phyloP scores from a whole-genome alignment of 306 rosid genomes.

The Adenanthera pavonina region DNA sequence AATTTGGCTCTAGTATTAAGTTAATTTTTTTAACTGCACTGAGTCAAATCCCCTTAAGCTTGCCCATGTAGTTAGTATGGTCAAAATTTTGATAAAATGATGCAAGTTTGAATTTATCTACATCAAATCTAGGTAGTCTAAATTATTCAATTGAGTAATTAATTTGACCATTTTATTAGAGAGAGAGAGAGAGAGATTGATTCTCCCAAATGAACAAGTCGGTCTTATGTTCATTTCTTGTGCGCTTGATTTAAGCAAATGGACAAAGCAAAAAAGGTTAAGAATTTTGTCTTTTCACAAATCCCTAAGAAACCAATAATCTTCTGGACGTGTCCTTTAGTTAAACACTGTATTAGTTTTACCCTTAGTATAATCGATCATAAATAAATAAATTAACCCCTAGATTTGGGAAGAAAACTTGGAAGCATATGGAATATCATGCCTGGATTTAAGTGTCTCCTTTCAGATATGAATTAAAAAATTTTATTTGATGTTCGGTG shows the following conservation, averaged over 20 bases:
- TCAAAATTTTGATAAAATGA: too few species aligned
- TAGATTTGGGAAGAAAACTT: constrained; percentile 31
- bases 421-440: constrained; percentile 26
- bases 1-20: too few species aligned
- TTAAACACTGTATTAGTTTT: background rate
- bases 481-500: constrained; percentile 32
- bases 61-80: too few species aligned
- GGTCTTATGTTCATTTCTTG: background rate
- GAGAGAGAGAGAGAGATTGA: too few species aligned
- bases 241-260: constrained; percentile 47
- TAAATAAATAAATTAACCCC: background rate
- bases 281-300: constrained; percentile 26
- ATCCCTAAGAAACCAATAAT: constrained; percentile 13
- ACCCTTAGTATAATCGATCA: background rate
- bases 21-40: too few species aligned
- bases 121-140: too few species aligned
- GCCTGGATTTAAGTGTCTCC: constrained; percentile 55
- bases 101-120: too few species aligned
- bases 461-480: constrained; percentile 17
- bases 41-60: too few species aligned
- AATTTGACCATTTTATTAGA: too few species aligned
- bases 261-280: constrained; percentile 37
- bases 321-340: background rate
- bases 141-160: too few species aligned
- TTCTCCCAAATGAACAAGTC: too few species aligned